phyloP scores from a whole-genome alignment of 768 basidiomycete genomes.

The Mycena galericulata region DNA sequence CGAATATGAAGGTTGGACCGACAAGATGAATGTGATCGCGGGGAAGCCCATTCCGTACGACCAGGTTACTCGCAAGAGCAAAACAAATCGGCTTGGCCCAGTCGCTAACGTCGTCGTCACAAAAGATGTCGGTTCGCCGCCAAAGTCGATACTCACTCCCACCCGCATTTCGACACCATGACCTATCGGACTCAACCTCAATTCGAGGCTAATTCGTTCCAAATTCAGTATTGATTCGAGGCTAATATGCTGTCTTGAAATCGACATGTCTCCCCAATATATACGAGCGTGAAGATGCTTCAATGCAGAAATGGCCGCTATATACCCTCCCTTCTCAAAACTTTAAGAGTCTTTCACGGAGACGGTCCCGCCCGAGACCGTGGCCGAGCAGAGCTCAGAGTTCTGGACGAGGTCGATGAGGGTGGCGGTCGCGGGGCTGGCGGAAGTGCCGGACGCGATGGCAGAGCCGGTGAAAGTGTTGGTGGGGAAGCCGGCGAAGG shows the following conservation, averaged over 20 bases:
- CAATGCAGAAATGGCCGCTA: slow-evolving; percentile 14
- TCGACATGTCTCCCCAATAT: not conserved
- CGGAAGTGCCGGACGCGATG: slow-evolving; percentile 21
- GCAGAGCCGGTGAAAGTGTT: slow-evolving; percentile 29
- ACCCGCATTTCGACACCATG: too few relatives aligned
- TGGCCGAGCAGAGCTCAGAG: slow-evolving; percentile 33
- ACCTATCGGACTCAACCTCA: too few relatives aligned
- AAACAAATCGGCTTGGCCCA: too few relatives aligned
- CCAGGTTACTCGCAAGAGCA: too few relatives aligned
- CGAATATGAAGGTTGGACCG: too few relatives aligned
- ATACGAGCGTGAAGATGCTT: slow-evolving; percentile 15
- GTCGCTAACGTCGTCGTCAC: too few relatives aligned
- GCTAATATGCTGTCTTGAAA: not conserved
- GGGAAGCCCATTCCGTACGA: too few relatives aligned
- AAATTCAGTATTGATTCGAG: slow-evolving; percentile 14
- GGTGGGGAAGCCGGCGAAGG: slow-evolving; percentile 29
- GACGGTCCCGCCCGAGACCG: slow-evolving; percentile 29
- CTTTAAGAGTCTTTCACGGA: slow-evolving; percentile 20
- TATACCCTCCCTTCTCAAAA: slow-evolving; percentile 13
- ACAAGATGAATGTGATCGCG: too few relatives aligned
- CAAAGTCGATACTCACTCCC: too few relatives aligned
- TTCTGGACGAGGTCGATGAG: slow-evolving; percentile 31
- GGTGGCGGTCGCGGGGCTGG: slow-evolving; percentile 23
- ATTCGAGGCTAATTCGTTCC: too few relatives aligned
- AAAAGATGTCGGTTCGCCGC: too few relatives aligned